phyloP scores from a whole-genome alignment of 176 grass and related monocot genomes.

The Aegilops speltoides region DNA sequence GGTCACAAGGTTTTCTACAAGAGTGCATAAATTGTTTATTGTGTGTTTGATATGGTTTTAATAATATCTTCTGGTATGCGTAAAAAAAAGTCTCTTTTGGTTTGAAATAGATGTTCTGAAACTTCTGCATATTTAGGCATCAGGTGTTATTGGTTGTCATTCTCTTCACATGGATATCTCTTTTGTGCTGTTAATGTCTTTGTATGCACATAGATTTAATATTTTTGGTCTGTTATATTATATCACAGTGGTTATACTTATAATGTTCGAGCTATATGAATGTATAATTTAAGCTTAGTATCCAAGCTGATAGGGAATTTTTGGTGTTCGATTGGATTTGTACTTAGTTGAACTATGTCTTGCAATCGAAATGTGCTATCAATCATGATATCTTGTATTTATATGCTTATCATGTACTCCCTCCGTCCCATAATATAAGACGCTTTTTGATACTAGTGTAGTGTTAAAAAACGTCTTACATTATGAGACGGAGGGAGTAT shows the following conservation, averaged over 20 bases:
- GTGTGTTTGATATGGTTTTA: neutral
- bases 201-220: neutral
- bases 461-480: no score
- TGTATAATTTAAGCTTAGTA: neutral
- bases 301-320: neutral
- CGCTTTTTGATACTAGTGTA: no score
- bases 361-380: neutral
- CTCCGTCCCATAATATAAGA: no score
- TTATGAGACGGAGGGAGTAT: no score
- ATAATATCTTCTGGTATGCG: no score
- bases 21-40: neutral
- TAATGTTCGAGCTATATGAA: neutral
- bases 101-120: constrained; percentile 9
- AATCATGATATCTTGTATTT: neutral
- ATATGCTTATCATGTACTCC: neutral
- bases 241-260: constrained; percentile 1
- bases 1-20: neutral
- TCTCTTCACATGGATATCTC: constrained; percentile 9
- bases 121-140: neutral
- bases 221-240: neutral
- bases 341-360: neutral
- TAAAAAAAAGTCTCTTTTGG: neutral
- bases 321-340: neutral
- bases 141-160: neutral
- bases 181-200: neutral